Base-by-base conservation (phyloP, 805 yeast species). In the Starmerella scarabaei region DNA sequence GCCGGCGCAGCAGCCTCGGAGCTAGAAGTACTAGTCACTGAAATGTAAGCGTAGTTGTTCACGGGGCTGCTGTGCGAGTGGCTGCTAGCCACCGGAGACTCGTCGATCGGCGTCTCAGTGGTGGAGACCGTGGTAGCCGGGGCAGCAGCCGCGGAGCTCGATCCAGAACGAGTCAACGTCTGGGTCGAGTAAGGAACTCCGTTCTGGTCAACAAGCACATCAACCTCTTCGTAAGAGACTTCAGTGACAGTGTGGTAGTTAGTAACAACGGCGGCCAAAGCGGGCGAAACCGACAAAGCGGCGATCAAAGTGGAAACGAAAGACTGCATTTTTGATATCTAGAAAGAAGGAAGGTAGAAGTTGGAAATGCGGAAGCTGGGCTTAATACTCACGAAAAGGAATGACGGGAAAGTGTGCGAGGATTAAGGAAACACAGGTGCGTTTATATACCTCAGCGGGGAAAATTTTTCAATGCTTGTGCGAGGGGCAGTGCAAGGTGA, bases 211-310 rank as follows among this genome's bases (percentile, higher is more conserved):
- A 48, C 56, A n/a, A 36, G 29, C 15, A 53, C 55, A 30, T 51
- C 42, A 18, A 47, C 43, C 21, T 50, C 37, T 37, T 49, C 40
- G 40, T 52, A 50, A 18, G 36, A 42, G 40, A 41, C 37, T 43
- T 50, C 48, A 20, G 55, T 51, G 32, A 44, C 49, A 28, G 38
- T 39, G 21, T 44, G 42, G 34, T 31, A 21, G 31, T 48, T 40
- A 27, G 56, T 53, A 21, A 50, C 53, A 18, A 50, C 35, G n/a
- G 47, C 50, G 21, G 54, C 55, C 11, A 19, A 31, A 30, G 43
- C 34, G 26, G n/a, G 7, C 11, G 32, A 26, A 11, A 18, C 11
- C 14, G 23, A n/a, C 18, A 17, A 24, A 21, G 14, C 12, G 5
- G 24, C 19, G n/a, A 17, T 11, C 16, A 35, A 14, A 20, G 17